Conservation (phyloP, 2,329 filamentous ascomycete species). For the Mycosphaerelloides madeirae region DNA sequence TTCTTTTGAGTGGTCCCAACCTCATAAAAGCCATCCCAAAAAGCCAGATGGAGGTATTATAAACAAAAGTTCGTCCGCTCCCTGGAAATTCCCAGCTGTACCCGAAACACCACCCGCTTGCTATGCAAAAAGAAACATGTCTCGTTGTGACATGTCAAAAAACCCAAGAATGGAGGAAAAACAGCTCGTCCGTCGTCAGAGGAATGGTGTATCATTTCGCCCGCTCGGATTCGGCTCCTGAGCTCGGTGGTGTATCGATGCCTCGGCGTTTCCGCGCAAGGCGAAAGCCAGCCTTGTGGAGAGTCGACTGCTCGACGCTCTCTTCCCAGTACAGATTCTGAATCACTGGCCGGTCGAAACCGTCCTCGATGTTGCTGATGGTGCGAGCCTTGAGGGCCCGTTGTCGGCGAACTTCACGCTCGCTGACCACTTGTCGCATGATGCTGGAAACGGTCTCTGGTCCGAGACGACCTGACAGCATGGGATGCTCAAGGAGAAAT, state of each 20-base stretch:
- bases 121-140: conserved; percentile 20
- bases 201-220: conserved; percentile 5
- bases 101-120: conserved; percentile 23
- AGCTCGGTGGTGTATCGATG: conserved; percentile 29
- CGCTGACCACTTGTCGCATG: conserved; percentile 40
- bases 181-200: too few species aligned
- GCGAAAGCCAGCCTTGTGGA: conserved; percentile 36
- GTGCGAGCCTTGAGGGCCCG: conserved; percentile 26
- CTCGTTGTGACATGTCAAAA: conserved; percentile 2
- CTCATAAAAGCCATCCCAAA: too few species aligned
- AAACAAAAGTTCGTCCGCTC: too few species aligned
- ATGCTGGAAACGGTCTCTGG: conserved; percentile 36
- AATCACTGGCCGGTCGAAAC: conserved; percentile 8
- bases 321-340: conserved; percentile 34
- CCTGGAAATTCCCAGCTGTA: not conserved
- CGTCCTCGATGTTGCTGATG: conserved; percentile 9
- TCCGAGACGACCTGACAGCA: conserved; percentile 46
- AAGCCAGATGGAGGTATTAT: too few species aligned
- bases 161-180: conserved; percentile 2
- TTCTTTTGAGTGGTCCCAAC: too few species aligned
- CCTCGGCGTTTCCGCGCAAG: conserved; percentile 28
- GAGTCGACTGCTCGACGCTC: conserved; percentile 33
- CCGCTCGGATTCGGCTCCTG: conserved; percentile 21
- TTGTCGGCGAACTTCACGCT: conserved; percentile 37
- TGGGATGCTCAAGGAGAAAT: conserved; percentile 58